A percentile compares a stretch with the other conserved stretches of the same genome.
Conservation (phyloP, 352 stramenopile genomes). For the Phytophthora sansomeana region DNA sequence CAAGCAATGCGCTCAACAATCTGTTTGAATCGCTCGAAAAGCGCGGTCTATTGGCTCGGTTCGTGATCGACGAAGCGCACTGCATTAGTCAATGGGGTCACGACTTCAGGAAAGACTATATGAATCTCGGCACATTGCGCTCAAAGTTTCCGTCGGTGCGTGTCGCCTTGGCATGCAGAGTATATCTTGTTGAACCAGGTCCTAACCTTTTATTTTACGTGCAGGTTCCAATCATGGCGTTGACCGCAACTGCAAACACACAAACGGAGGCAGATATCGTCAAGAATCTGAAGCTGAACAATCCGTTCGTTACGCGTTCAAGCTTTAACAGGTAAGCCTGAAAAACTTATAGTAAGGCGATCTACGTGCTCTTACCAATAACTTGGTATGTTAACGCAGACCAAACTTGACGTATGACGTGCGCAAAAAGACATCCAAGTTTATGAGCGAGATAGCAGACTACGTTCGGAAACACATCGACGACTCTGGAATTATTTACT, state of each 20-base stretch:
- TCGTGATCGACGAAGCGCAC: slow-evolving; percentile 98
- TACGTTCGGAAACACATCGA: slow-evolving; percentile 86
- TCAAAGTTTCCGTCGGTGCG: slow-evolving; percentile 93
- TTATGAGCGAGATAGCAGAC: slow-evolving; percentile 81
- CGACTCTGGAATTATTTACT: slow-evolving; percentile 92
- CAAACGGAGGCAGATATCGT: slow-evolving; percentile 88
- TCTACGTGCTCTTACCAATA: slow-evolving; percentile 8
- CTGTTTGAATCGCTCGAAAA: slow-evolving; percentile 87
- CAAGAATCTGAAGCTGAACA: slow-evolving; percentile 73
- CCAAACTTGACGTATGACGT: slow-evolving; percentile 89
- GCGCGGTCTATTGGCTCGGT: slow-evolving; percentile 92
- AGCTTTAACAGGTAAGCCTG: slow-evolving; percentile 84
- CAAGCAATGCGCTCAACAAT: slow-evolving; percentile 85
- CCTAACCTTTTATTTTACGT: neutral
- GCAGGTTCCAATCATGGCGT: slow-evolving; percentile 88
- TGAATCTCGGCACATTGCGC: slow-evolving; percentile 93
- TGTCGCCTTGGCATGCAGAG: neutral
- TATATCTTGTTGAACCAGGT: slow-evolving; percentile 1
- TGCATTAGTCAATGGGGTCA: slow-evolving; percentile 99
- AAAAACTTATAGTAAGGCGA: neutral
- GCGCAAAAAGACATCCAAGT: slow-evolving; percentile 81
- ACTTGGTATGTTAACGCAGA: slow-evolving; percentile 35
- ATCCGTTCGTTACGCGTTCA: slow-evolving; percentile 82
- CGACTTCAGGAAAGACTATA: slow-evolving; percentile 99
- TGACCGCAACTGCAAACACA: slow-evolving; percentile 88